A percentile compares a stretch with the other conserved stretches of the same genome.
phyloP scores from a whole-genome alignment of 2,329 filamentous ascomycete species.

The Cytospora chrysosperma region DNA sequence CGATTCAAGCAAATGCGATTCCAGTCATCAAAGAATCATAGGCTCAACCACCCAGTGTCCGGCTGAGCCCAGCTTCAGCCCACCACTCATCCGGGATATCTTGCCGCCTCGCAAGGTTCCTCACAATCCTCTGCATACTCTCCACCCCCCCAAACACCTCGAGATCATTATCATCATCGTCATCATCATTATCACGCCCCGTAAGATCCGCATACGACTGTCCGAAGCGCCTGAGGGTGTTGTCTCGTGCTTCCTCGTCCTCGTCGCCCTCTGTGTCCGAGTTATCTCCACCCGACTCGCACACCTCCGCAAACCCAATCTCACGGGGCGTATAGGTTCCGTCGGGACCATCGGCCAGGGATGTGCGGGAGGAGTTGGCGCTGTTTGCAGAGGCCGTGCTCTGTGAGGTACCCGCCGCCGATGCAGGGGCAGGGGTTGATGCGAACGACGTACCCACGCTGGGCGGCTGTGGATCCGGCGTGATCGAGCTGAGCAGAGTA shows the following conservation, averaged over 20 bases:
- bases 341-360: slow-evolving; percentile 40
- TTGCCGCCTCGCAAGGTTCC: slow-evolving; percentile 65
- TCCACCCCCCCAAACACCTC: slow-evolving; percentile 54
- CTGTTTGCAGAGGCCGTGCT: slow-evolving; percentile 34
- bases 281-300: slow-evolving; percentile 54
- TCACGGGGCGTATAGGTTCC: slow-evolving; percentile 17
- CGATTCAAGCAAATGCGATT: neutral
- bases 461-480: slow-evolving; percentile 77
- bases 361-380: slow-evolving; percentile 45
- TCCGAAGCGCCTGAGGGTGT: slow-evolving; percentile 27
- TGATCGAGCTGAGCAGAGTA: slow-evolving; percentile 74
- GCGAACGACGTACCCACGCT: slow-evolving; percentile 82
- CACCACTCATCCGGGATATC: slow-evolving; percentile 84
- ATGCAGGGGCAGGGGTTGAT: slow-evolving; percentile 57
- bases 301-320: slow-evolving; percentile 39
- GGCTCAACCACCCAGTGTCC: slow-evolving; percentile 46
- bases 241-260: slow-evolving; percentile 34
- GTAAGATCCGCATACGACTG: slow-evolving; percentile 47
- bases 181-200: slow-evolving; percentile 25
- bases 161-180: slow-evolving; percentile 32
- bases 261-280: slow-evolving; percentile 56
- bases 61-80: slow-evolving; percentile 66
- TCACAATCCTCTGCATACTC: slow-evolving; percentile 61
- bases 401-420: slow-evolving; percentile 39
- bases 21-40: neutral